A percentile compares a stretch with the other conserved stretches of the same genome.
phyloP scores from a whole-genome alignment of 2,329 filamentous ascomycete genomes.

The Trichoderma asperellum region DNA sequence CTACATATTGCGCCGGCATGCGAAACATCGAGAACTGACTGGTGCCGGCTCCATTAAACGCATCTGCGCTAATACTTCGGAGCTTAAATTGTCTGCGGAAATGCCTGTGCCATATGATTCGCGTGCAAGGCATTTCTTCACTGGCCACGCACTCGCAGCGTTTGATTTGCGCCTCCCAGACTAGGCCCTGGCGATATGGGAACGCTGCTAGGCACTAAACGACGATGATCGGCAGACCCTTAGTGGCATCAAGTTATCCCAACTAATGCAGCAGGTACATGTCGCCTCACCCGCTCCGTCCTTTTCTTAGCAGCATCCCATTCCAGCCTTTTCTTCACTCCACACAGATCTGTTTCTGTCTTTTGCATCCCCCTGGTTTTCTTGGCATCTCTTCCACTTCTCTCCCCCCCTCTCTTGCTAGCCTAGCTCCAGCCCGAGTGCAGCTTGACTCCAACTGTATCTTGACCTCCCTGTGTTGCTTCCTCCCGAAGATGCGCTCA shows the following conservation, averaged over 20 bases:
- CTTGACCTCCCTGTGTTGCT: neutral
- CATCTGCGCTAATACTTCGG: neutral
- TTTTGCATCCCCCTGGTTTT: neutral
- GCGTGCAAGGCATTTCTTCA: neutral
- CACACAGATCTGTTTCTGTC: neutral
- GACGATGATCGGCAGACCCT: conserved; percentile 1
- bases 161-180: neutral
- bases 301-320: neutral
- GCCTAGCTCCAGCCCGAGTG: too few species aligned
- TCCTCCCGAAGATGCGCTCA: neutral
- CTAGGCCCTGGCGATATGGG: neutral
- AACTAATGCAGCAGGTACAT: conserved; percentile 12
- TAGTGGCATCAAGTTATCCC: conserved; percentile 4
- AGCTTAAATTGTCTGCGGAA: neutral
- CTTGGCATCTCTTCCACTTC: neutral
- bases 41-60: neutral
- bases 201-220: neutral
- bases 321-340: neutral
- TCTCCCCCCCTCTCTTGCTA: neutral
- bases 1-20: neutral
- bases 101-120: neutral
- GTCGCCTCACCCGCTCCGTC: conserved; percentile 3
- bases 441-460: neutral
- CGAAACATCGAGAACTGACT: neutral
- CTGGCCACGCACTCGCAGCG: neutral